These are phyloP conservation scores for Carex myosuroides DNA, from an alignment of 176 grass and related monocot species.

Conservation along the genomic window DNA sequence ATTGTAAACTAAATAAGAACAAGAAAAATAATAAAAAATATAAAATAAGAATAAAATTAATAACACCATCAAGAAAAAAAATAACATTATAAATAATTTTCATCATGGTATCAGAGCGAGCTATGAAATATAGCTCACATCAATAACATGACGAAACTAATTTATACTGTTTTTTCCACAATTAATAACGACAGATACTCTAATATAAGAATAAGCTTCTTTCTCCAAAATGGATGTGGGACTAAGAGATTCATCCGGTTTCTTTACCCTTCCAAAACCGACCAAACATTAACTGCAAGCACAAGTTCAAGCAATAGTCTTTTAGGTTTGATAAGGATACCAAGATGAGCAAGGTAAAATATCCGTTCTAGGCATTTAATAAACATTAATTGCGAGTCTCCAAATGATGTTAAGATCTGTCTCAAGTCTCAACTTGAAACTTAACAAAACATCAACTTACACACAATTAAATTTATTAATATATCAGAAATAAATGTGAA, in stretches of 20 bases:
- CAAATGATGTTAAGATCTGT: not conserved
- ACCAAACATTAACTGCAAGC: too few species aligned
- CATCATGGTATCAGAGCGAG: not conserved
- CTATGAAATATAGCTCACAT: not conserved
- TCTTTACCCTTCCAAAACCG: too few species aligned
- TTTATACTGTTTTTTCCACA: not conserved
- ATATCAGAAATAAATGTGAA: too few species aligned
- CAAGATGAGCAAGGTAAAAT: not conserved
- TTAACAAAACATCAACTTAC: too few species aligned
- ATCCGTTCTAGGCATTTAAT: not conserved
- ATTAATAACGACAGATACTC: not conserved
- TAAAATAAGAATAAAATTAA: too few species aligned
- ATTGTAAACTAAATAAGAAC: too few species aligned
- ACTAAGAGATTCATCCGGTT: too few species aligned
- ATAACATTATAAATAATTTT: not conserved
- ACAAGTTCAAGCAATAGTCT: not conserved
- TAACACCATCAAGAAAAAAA: not conserved
- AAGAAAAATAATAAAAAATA: too few species aligned
- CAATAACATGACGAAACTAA: too few species aligned
- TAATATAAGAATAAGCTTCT: too few species aligned
- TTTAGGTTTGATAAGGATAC: not conserved
- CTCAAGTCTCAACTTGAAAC: not conserved
- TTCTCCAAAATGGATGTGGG: too few species aligned
- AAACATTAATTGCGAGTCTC: not conserved
- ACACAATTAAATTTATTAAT: too few species aligned